phyloP scores from a whole-genome alignment of 2,329 filamentous ascomycete genomes.

The Colletotrichum truncatum region DNA sequence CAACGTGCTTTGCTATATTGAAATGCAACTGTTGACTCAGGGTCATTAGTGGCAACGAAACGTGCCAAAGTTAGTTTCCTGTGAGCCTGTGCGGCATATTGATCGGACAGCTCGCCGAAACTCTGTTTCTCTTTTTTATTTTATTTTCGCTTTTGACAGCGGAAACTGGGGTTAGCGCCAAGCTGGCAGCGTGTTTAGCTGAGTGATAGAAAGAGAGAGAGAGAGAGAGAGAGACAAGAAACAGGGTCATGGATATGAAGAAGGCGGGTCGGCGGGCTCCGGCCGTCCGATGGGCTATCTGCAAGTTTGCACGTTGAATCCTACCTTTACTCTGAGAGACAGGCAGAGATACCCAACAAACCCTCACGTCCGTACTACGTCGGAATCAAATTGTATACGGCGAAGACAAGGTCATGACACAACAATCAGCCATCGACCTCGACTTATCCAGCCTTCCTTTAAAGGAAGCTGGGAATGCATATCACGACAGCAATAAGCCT shows the following conservation, averaged over 20 bases:
- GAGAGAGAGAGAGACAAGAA: not conserved
- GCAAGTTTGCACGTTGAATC: not conserved
- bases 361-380: not conserved
- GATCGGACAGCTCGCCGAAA: constrained; percentile 5
- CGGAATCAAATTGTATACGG: not conserved
- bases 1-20: not conserved
- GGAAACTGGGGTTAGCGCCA: constrained; percentile 6
- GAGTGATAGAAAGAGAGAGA: not conserved
- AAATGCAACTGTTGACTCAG: not conserved
- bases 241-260: not conserved
- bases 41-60: not conserved
- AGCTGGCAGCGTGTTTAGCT: not conserved
- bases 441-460: not conserved
- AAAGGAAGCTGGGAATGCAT: constrained; percentile 17
- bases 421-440: no score
- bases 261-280: constrained; percentile 23
- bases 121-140: not conserved
- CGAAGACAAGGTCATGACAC: no score
- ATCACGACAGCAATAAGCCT: not conserved
- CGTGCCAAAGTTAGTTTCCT: not conserved
- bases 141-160: not conserved
- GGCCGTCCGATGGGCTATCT: constrained; percentile 16
- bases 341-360: not conserved
- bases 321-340: not conserved
- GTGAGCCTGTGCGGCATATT: not conserved